Conservation (phyloP, 2,329 filamentous ascomycete species). For the Penicillium sp. region DNA sequence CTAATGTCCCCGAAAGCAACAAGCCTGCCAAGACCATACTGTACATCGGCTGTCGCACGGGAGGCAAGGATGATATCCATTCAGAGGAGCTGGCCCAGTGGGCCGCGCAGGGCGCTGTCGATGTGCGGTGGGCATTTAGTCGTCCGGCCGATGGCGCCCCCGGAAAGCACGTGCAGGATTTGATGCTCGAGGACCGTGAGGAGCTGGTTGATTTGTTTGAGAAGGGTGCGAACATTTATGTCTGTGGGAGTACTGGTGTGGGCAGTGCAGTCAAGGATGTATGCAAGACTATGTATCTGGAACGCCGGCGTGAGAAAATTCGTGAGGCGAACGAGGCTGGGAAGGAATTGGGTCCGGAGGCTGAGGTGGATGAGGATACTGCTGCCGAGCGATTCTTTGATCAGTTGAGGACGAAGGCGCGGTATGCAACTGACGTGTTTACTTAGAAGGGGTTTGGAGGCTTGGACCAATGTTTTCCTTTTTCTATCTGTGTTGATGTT, state of each 20-base stretch:
- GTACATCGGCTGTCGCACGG: constrained; percentile 40
- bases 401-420: constrained; percentile 48
- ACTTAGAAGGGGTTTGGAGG: constrained; percentile 17
- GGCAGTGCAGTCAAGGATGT: constrained; percentile 52
- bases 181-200: constrained; percentile 51
- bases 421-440: constrained; percentile 65
- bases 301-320: constrained; percentile 33
- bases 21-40: constrained; percentile 38
- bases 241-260: constrained; percentile 63
- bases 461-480: background rate
- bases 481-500: background rate
- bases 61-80: constrained; percentile 41
- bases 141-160: constrained; percentile 49
- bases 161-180: constrained; percentile 58
- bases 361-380: constrained; percentile 27
- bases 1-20: constrained; percentile 14
- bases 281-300: constrained; percentile 38
- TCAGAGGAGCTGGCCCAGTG: constrained; percentile 52
- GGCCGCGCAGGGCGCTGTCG: constrained; percentile 62
- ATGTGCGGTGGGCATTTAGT: constrained; percentile 64
- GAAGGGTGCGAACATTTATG: constrained; percentile 59
- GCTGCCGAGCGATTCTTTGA: constrained; percentile 36
- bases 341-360: constrained; percentile 35
- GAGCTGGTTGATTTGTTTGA: constrained; percentile 51
- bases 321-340: constrained; percentile 36